Evolutionary conservation across 2,329 filamentous ascomycete species (phyloP), one percentile per base, ranked within the genome.

Genomic region (Periconia sp.): DNA sequence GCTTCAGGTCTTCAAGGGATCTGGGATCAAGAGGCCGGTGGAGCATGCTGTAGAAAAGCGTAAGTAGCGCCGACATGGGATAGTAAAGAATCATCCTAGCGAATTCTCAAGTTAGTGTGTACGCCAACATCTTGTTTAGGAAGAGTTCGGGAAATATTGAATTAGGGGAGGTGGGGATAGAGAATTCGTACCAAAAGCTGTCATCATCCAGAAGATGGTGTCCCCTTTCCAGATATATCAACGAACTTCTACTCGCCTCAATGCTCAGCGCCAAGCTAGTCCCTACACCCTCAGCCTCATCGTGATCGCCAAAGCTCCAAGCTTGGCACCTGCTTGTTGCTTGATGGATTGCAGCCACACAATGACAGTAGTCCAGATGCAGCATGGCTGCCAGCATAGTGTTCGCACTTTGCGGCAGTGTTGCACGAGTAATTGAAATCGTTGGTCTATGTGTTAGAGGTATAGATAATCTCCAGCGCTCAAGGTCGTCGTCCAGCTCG

Each of bases 401-500:
- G n/a, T n/a, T n/a, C n/a, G n/a, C n/a, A n/a, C n/a, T 19, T 19
- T 26, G 11, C 6, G 8, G 29, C 9, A 32, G 15, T 32, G 29
- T 32, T 17, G 17, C 32, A 11, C 18, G 6, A 11, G 10, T 35
- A 17, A 17, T 18, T 17, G 35, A 9, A 11, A 37, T 13, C 7
- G n/a, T n/a, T n/a, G 37, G 37, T 11, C 37, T 21, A 13, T 32
- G 13, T 4, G 16, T n/a, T 8, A 13, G 4, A 16, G 25, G 28
- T 3, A 40, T 11, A 19, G 37, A 40, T 13, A 18, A 17, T 32
- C 37, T 9, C 37, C 37, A 40, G 8, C 13, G 9, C 13, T 40
- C 37, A 7, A 40, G 21, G 13, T 40, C 37, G 13, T 40, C 37
- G 16, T 40, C 37, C 9, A 40, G 28, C 23, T 40, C 25, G 4